Conservation (phyloP, 768 basidiomycete genomes). For the Baorangia bicolor region DNA sequence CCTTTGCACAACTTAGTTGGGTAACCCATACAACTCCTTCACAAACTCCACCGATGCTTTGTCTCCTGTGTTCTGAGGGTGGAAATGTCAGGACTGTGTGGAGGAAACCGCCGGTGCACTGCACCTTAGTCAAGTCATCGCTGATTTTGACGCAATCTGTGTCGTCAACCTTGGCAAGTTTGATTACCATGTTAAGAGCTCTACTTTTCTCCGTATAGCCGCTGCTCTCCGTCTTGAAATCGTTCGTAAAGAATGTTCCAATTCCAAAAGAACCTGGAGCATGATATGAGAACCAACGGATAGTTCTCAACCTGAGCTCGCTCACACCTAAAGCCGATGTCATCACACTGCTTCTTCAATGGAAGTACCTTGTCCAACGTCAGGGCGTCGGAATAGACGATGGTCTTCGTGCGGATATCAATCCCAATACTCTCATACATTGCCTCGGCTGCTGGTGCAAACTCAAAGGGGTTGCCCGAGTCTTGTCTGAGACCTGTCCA, state of each 20-base stretch:
- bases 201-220: slow-evolving; percentile 61
- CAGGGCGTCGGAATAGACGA: slow-evolving; percentile 86
- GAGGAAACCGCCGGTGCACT: neutral
- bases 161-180: slow-evolving; percentile 72
- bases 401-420: slow-evolving; percentile 58
- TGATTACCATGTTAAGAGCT: slow-evolving; percentile 94
- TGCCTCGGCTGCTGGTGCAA: slow-evolving; percentile 69
- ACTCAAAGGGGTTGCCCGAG: slow-evolving; percentile 86
- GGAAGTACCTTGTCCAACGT: slow-evolving; percentile 66
- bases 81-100: neutral
- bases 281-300: neutral
- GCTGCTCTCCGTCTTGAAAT: slow-evolving; percentile 57
- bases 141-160: slow-evolving; percentile 89
- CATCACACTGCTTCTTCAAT: slow-evolving; percentile 69
- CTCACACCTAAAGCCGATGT: slow-evolving; percentile 68
- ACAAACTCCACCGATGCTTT: slow-evolving; percentile 54
- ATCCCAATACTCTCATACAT: slow-evolving; percentile 72
- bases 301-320: neutral
- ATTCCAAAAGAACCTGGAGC: slow-evolving; percentile 83
- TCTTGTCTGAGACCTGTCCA: slow-evolving; percentile 93
- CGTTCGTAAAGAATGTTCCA: slow-evolving; percentile 90
- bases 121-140: slow-evolving; percentile 84
- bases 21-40: slow-evolving; percentile 37
- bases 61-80: slow-evolving; percentile 69
- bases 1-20: neutral